These are phyloP conservation scores for Phtheirospermum japonicum DNA, from an alignment of 257 asterid species.

Conservation along the genomic window DNA sequence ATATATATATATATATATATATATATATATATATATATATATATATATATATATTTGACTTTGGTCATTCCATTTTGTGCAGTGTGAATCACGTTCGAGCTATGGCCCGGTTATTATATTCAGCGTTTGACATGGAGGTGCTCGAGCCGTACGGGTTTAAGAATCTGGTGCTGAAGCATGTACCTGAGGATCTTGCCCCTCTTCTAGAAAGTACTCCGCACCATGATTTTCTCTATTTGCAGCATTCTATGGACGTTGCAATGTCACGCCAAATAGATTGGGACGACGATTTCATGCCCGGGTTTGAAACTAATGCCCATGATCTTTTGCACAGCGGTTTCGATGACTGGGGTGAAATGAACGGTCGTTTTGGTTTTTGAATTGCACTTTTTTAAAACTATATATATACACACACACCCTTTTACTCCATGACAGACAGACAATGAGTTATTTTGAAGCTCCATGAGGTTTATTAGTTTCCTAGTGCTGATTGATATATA, in stretches of 20 bases:
- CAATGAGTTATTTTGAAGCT: no score
- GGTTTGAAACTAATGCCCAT: constrained; percentile 20
- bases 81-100: constrained; percentile 66
- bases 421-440: no score
- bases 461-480: no score
- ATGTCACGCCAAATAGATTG: constrained; percentile 33
- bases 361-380: no score
- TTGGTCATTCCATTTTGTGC: constrained; percentile 22
- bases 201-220: constrained; percentile 34
- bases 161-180: constrained; percentile 41
- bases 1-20: no score
- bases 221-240: no score
- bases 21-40: no score
- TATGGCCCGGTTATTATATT: constrained; percentile 54
- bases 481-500: no score
- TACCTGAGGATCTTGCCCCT: constrained; percentile 31
- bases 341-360: not conserved
- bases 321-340: not conserved
- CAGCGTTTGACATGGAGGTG: constrained; percentile 53
- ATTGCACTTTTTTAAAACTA: no score
- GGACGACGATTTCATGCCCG: constrained; percentile 39
- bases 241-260: no score
- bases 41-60: no score
- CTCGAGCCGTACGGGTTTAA: constrained; percentile 36
- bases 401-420: no score